Evolutionary conservation across 306 rosid genomes (phyloP).

Genomic region (Ceratonia siliqua): DNA sequence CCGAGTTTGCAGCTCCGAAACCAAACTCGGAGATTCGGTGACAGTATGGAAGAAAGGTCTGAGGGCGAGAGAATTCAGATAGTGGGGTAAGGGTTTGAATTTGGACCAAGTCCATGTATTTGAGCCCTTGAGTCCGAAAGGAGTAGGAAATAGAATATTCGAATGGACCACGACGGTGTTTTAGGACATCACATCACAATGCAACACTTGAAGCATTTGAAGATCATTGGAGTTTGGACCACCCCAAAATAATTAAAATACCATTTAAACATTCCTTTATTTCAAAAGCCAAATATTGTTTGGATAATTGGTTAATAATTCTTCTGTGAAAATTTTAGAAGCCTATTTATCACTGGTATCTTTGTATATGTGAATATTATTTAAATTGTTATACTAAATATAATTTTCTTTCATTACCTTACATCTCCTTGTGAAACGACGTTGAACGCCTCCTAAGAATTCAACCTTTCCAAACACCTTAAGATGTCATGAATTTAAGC

Average conservation of each 20-base stretch:
- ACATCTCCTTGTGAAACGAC: neutral
- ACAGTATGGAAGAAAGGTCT: slow-evolving; percentile 46
- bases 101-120: slow-evolving; percentile 43
- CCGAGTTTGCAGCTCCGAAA: slow-evolving; percentile 56
- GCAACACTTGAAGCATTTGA: too few relatives aligned
- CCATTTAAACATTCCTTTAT: neutral
- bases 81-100: slow-evolving; percentile 51
- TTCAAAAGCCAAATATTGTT: neutral
- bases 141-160: slow-evolving; percentile 21
- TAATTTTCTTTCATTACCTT: neutral
- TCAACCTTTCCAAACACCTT: neutral
- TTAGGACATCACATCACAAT: neutral
- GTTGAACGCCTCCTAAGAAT: neutral
- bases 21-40: slow-evolving; percentile 46
- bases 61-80: slow-evolving; percentile 53
- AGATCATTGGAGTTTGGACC: neutral
- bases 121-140: neutral
- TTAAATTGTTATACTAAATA: neutral
- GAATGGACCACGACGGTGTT: slow-evolving; percentile 8
- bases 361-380: neutral
- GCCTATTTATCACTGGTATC: neutral
- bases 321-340: neutral
- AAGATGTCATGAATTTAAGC: neutral
- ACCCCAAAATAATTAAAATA: neutral
- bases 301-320: neutral